Base-by-base conservation (phyloP, 805 yeast genomes). In the Nakazawaea holstii region DNA sequence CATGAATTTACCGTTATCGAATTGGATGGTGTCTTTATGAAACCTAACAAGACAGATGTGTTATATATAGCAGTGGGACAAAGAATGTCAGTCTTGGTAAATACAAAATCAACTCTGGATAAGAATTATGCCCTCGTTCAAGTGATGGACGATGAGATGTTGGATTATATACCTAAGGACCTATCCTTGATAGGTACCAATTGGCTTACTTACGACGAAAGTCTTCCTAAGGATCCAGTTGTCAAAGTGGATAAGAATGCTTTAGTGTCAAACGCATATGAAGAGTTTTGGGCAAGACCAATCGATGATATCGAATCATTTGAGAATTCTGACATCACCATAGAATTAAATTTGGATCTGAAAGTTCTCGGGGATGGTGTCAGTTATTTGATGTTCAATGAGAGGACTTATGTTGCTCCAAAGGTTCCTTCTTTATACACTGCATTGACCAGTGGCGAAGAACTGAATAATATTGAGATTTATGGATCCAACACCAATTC, bases 41-140 rank as follows among this genome's bases (percentile, higher is more conserved):
- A 82, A 52, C 87, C 87, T 2, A 68, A 70, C 41, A 68, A 64
- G 1, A 76, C 84, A 4, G 73, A 77, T 29, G 68, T 78, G 60
- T 53, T 84, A 29, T 83, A 84, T 58, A 57, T 86, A 35, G 74
- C 92, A 0, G 89, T 85, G 17, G 97, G 92, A 8, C 97, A 91
- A 67, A 72, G 97, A 59, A 79, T 84, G 59, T 73, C 87, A 35
- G 84, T 87, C 1, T 66, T 88, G 52, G 66, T 89, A 14, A 74
- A 72, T 35, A 76, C 94, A 7, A 80, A 80, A 58, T 47, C 60
- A 1, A 54, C 55, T 10, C 56, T 72, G 15, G 59, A 57, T 8
- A 72, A 67, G 50, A 81, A 83, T 57, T 84, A 68, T 59, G 76
- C 84, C 4, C 68, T 86, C 49, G 76, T 83, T 73, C 82, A 80